These are phyloP conservation scores for Volvox reticuliferus DNA, from an alignment of 139 green algal species.

Conservation along the genomic window DNA sequence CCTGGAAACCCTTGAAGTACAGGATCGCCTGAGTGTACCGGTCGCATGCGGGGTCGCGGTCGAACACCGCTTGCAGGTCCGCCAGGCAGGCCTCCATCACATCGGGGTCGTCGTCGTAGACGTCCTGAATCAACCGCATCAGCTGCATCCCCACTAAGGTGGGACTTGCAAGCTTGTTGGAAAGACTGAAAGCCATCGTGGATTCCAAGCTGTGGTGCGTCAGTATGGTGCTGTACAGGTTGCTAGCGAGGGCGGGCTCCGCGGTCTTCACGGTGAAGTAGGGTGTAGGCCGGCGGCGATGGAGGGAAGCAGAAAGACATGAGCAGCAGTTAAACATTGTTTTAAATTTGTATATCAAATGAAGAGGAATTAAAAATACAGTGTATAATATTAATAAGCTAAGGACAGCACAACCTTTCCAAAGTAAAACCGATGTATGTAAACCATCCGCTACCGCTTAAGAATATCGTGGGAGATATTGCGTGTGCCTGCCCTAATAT, in stretches of 20 bases:
- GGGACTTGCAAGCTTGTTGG: constrained; percentile 92
- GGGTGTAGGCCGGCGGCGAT: no score
- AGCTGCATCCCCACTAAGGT: constrained; percentile 94
- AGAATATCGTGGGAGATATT: no score
- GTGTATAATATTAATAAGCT: no score
- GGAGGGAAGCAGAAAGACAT: background rate
- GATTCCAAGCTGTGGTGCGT: constrained; percentile 84
- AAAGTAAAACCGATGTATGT: no score
- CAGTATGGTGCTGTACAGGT: constrained; percentile 93
- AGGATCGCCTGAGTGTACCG: constrained; percentile 81
- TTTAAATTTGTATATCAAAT: no score
- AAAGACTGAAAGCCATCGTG: constrained; percentile 92
- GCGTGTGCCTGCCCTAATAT: no score
- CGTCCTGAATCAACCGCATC: constrained; percentile 62
- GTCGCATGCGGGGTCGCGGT: constrained; percentile 93
- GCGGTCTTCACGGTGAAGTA: constrained; percentile 44
- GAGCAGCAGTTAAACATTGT: no score
- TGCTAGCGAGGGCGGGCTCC: constrained; percentile 91
- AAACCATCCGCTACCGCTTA: no score
- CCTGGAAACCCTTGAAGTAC: constrained; percentile 97
- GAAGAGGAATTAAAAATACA: no score
- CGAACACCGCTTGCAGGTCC: constrained; percentile 79
- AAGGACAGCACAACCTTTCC: no score
- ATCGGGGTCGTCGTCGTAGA: constrained; percentile 50
- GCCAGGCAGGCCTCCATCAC: constrained; percentile 79